phyloP scores from a whole-genome alignment of 2,329 filamentous ascomycete species.

The Trichoderma gracile region DNA sequence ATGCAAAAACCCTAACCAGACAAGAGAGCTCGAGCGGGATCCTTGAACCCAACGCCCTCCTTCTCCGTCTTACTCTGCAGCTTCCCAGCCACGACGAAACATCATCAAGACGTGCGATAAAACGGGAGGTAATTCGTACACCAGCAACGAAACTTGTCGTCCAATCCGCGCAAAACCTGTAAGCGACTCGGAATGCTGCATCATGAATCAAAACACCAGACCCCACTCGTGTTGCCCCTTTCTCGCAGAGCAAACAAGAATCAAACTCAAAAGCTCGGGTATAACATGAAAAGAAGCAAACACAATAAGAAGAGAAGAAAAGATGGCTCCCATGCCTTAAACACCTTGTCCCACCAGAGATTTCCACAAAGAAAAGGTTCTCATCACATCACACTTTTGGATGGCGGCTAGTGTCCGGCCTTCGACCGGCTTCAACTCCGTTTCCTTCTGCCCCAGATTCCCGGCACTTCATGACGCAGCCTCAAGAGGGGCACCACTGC shows the following conservation, averaged over 20 bases:
- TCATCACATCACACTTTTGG: conserved; percentile 6
- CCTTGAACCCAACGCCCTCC: not conserved
- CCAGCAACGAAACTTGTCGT: conserved; percentile 17
- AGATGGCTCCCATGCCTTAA: conserved; percentile 24
- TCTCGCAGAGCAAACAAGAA: conserved; percentile 20
- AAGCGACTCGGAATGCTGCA: conserved; percentile 25
- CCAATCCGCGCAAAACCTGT: conserved; percentile 19
- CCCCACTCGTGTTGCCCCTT: conserved; percentile 19
- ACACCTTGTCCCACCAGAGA: conserved; percentile 27
- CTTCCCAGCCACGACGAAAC: conserved; percentile 14
- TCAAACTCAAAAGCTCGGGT: conserved; percentile 26
- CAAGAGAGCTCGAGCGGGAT: not conserved
- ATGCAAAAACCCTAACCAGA: conserved; percentile 1
- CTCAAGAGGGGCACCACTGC: not conserved
- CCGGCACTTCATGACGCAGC: conserved; percentile 5
- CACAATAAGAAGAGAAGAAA: not conserved
- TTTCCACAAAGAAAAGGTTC: conserved; percentile 3
- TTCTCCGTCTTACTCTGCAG: conserved; percentile 1
- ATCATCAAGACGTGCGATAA: conserved; percentile 23
- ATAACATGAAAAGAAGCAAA: conserved; percentile 26
- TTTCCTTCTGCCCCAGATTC: not conserved
- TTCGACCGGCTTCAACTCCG: not conserved
- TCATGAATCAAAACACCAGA: conserved; percentile 24
- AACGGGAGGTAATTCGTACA: conserved; percentile 16
- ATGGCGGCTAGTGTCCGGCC: not conserved